Evolutionary conservation across 352 stramenopile genomes (phyloP).

Genomic region (Nothophytophthora sp.): DNA sequence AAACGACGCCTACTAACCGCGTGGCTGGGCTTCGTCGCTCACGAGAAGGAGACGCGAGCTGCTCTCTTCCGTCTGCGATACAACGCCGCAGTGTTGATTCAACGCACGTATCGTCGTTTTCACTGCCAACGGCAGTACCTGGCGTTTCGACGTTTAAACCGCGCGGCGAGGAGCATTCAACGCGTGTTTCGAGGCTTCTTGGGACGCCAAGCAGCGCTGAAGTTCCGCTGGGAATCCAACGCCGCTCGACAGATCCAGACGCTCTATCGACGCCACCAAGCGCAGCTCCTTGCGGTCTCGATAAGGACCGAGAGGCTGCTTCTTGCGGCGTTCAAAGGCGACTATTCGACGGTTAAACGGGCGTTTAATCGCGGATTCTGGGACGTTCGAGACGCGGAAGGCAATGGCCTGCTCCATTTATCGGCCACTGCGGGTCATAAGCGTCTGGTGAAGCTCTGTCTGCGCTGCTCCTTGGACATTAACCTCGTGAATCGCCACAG

Average conservation of each 20-base stretch:
- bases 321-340: conserved; percentile 67
- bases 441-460: conserved; percentile 80
- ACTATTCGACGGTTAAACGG: conserved; percentile 69
- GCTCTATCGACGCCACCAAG: conserved; percentile 48
- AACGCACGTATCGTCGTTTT: conserved; percentile 66
- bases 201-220: conserved; percentile 35
- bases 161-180: conserved; percentile 61
- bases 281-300: conserved; percentile 33
- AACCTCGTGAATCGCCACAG: conserved; percentile 57
- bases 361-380: conserved; percentile 51
- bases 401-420: conserved; percentile 76
- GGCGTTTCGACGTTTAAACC: conserved; percentile 27
- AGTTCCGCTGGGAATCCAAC: conserved; percentile 38
- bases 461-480: conserved; percentile 73
- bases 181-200: conserved; percentile 50
- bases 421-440: conserved; percentile 68
- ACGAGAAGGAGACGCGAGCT: conserved; percentile 42
- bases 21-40: conserved; percentile 21
- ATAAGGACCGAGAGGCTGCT: conserved; percentile 60
- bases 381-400: conserved; percentile 53
- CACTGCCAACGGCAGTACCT: conserved; percentile 53
- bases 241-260: conserved; percentile 56
- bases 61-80: conserved; percentile 33
- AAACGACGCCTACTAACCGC: conserved; percentile 11
- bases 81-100: conserved; percentile 55